Conservation (phyloP, 2,329 filamentous ascomycete genomes). For the Neoascochyta sp. region DNA sequence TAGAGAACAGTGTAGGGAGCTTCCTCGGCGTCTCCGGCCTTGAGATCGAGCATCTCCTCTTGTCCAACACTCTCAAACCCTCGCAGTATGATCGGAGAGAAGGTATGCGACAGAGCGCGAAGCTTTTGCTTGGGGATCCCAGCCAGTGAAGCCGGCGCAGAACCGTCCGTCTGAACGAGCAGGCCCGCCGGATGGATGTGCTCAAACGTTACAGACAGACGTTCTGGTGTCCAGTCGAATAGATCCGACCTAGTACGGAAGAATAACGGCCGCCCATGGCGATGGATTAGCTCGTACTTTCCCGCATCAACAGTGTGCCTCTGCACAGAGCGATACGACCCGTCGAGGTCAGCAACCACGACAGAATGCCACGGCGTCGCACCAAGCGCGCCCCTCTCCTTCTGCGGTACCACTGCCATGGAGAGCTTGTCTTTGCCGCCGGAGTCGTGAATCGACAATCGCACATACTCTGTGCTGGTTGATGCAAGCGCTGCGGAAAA, state of each 20-base stretch:
- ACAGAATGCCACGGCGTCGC: conserved; percentile 27
- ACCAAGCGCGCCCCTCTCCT: conserved; percentile 16
- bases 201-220: conserved; percentile 15
- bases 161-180: conserved; percentile 9
- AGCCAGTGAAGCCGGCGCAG: conserved; percentile 39
- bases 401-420: conserved; percentile 24
- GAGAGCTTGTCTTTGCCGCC: conserved; percentile 29
- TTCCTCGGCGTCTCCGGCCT: too few species aligned
- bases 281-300: conserved; percentile 20
- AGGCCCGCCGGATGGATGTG: conserved; percentile 24
- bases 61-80: conserved; percentile 45
- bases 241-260: conserved; percentile 19
- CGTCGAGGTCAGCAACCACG: conserved; percentile 17
- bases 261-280: conserved; percentile 20
- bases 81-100: conserved; percentile 54
- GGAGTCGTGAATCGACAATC: conserved; percentile 32
- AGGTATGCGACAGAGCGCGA: conserved; percentile 46
- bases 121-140: conserved; percentile 48
- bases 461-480: conserved; percentile 19
- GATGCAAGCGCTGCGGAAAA: conserved; percentile 21
- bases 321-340: conserved; percentile 18
- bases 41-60: too few species aligned
- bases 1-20: too few species aligned
- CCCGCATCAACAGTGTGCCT: conserved; percentile 15
- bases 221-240: conserved; percentile 10